Base-by-base conservation (phyloP, 768 basidiomycete species). In the Hortiboletus flavorubellus region DNA sequence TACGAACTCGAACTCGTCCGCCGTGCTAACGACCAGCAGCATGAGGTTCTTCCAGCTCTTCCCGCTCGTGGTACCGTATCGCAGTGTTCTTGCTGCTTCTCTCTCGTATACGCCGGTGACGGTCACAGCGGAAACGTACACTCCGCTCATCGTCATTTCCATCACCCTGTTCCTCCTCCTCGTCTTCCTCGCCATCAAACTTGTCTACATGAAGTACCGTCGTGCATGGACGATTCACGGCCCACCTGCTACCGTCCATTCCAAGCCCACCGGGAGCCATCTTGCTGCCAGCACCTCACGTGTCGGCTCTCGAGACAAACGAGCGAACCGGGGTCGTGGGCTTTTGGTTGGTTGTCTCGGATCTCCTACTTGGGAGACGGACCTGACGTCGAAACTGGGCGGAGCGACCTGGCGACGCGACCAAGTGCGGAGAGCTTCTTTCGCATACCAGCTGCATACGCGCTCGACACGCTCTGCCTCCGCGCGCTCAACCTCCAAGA, bases 291-390 rank as follows among this genome's bases (percentile, higher is more conserved):
- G 38, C 11, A 45, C 39, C 5, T 44, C 47, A 3, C 34, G 46
- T 42, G 29, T 58, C 10, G 41, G 42, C 23, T 50, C 39, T 21
- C 59, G 31, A 56, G 34, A 44, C 39, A 59, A 67, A 11, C 31
- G 5, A 29, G 49, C 21, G 29, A 31, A 44, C 49, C 42, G 46
- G 11, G 39, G 48, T 14, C 49, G 58, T 7, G 65, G 60, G 2
- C 34, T 72, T 29, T 40, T 67, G 43, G 59, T 70, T 12, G 71
- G 69, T 8, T 72, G 59, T 46, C 58, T 70, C 14, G 69, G 69
- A 30, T 72, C 71, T 12, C 69, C 69, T 30, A 16, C 54, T n/a
- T 72, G 71, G 69, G 69, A 70, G 53, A 67, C 65, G 2, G 49
- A 31, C 12, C 43, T 62, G 38, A 51, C 50, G n/a, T 58, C 65